phyloP scores from a whole-genome alignment of 2,329 filamentous ascomycete genomes.

The Bretziella fagacearum region DNA sequence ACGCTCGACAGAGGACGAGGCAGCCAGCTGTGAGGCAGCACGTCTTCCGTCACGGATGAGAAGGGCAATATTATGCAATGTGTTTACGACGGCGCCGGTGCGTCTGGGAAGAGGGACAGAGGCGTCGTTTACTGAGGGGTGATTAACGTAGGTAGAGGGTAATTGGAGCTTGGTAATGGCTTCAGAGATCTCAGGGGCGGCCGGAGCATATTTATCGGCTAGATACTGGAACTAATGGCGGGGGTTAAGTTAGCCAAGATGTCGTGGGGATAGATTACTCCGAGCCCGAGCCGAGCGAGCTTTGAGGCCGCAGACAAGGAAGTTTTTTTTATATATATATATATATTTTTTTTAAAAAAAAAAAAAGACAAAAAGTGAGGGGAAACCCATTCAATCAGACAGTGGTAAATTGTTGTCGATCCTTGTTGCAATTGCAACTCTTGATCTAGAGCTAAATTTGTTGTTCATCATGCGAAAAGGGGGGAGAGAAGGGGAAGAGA shows the following conservation, averaged over 20 bases:
- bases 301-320: background rate
- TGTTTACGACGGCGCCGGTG: conserved; percentile 23
- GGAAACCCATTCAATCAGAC: conserved; percentile 22
- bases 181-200: conserved; percentile 47
- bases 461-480: conserved; percentile 26
- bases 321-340: no score
- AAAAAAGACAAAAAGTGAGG: conserved; percentile 8
- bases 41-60: conserved; percentile 47
- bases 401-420: conserved; percentile 38
- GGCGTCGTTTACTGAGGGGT: conserved; percentile 31
- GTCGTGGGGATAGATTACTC: background rate
- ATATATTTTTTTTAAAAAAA: background rate
- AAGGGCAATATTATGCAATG: conserved; percentile 42
- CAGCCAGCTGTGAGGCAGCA: conserved; percentile 36
- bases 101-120: conserved; percentile 39
- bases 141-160: conserved; percentile 31
- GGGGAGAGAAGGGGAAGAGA: conserved; percentile 8
- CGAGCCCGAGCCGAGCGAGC: background rate
- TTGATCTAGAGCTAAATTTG: conserved; percentile 69
- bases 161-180: conserved; percentile 50
- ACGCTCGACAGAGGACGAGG: conserved; percentile 26
- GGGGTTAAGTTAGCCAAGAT: conserved; percentile 3
- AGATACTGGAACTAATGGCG: conserved; percentile 40
- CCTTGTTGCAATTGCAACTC: conserved; percentile 45
- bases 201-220: conserved; percentile 50